Evolutionary conservation across 2,329 filamentous ascomycete species (phyloP), one percentile per base, ranked within the genome.

Genomic region (Colletotrichum eleusines): DNA sequence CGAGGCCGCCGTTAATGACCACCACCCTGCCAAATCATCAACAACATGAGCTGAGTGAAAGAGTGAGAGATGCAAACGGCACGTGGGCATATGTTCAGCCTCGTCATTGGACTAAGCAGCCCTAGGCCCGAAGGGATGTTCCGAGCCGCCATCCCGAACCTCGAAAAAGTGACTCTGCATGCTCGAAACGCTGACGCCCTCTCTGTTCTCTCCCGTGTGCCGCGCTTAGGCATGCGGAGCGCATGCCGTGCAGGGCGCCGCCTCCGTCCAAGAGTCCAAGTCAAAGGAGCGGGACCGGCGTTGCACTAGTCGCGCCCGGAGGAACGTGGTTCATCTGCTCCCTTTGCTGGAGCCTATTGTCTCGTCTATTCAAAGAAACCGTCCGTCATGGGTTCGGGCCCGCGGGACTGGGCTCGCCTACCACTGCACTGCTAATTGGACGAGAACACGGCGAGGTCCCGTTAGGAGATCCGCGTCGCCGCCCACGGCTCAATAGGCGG

Each of bases 171-270:
- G 14, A 16, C 14, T 28, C 16, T 18, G 44, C 42, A 14, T 20
- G 7, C 20, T 51, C 51, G 51, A 66, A 66, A 66, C 50, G 38
- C 26, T 33, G n/a, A 40, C 46, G 18, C 26, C 31, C 8, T 26
- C 40, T 50, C 31, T n/a, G n/a, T 46, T 33, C 44, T 26, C 33
- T 11, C 31, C 31, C 40, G 20, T 20, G 20, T 46, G 42, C 58
- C 64, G 46, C 63, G 58, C 64, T 54, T 51, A 68, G 69, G 23
- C 53, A 71, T 48, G 69, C 51, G 54, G 14, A 14, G 26, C 35
- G 26, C 59, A 58, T 59, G 35, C 53, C 59, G 38, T 18, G 7
- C 44, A 5, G 16, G 44, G 38, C 59, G 33, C 66, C 50, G 23
- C 53, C 44, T 26, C 18, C n/a, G 26, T n/a, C 40, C 31, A 12